A percentile compares a stretch with the other conserved stretches of the same genome.
Conservation (phyloP, 495 filamentous ascomycete genomes). For the Penicillium riverlandense region DNA sequence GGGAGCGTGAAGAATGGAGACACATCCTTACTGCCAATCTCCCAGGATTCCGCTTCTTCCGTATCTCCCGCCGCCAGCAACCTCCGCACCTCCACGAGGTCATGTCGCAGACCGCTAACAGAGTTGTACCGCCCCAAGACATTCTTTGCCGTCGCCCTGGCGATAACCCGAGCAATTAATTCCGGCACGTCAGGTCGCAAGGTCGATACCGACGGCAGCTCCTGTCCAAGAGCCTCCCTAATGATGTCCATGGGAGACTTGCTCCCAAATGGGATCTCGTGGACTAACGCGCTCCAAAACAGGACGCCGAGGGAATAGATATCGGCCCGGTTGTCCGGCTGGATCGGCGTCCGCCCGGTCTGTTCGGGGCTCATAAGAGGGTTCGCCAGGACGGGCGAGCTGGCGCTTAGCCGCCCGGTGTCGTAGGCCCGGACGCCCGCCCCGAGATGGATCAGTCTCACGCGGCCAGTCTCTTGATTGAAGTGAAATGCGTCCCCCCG, state of each 20-base stretch:
- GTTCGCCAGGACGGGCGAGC: no score
- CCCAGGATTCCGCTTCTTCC: constrained; percentile 47
- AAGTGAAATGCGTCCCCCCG: constrained; percentile 69
- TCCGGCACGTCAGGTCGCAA: constrained; percentile 62
- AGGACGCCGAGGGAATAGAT: constrained; percentile 69
- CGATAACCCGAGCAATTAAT: constrained; percentile 57
- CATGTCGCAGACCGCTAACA: constrained; percentile 57
- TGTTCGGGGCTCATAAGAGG: constrained; percentile 47
- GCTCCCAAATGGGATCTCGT: constrained; percentile 58
- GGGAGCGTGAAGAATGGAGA: constrained; percentile 69
- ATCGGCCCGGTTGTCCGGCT: constrained; percentile 67
- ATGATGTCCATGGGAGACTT: constrained; percentile 64
- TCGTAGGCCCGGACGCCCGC: constrained; percentile 57
- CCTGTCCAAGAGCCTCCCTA: constrained; percentile 57
- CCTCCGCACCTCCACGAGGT: constrained; percentile 53
- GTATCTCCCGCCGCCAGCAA: constrained; percentile 56
- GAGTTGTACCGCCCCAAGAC: constrained; percentile 69
- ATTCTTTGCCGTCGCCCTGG: constrained; percentile 69
- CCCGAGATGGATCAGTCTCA: constrained; percentile 66
- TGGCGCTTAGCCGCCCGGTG: no score
- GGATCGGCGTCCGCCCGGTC: constrained; percentile 66
- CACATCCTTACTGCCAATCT: constrained; percentile 56
- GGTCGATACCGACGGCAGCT: constrained; percentile 57
- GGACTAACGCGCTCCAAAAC: constrained; percentile 64
- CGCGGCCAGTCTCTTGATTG: constrained; percentile 49